Base-by-base conservation (phyloP, 768 basidiomycete genomes). In the Strobilomyces confusus region DNA sequence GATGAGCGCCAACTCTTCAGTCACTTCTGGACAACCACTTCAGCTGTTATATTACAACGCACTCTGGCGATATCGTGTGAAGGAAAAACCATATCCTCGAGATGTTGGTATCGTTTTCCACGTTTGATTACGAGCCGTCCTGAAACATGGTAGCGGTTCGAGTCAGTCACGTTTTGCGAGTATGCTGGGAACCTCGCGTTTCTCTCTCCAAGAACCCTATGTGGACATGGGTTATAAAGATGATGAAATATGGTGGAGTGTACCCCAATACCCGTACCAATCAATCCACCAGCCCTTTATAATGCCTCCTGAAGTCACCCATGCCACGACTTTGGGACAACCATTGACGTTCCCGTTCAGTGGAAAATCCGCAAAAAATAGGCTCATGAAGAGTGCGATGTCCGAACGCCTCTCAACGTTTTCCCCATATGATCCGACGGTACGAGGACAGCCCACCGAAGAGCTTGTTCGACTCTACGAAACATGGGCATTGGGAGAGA, bases 391-490 rank as follows among this genome's bases (percentile, higher is more conserved):
- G 55, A 69, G 69, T 48, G 69, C 69, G 1, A 72, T 70, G 69
- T 72, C 69, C 6, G 69, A 70, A 43, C 67, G 70, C 13, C 63
- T 70, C 38, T 69, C 69, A 4, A 70, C 70, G 1, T 70, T 72
- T 43, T 72, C 70, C 1, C 40, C 64, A 15, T 56, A 54, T 26
- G 65, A 72, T 42, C 67, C 69, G 4, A 51, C 29, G 45, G 58
- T 67, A 1, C 69, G 69, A 8, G 69, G 69, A 17, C 60, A 55
- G 22, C 69, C 69, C 20, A 70, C 70, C 1, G 70, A 72, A 23
- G 70, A 70, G 49, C 67, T 70, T 11, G 36, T 67, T 40, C 65
- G 69, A 22, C 67, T 70, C 2, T 70, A 70, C 44, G 70, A 70
- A 38, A 72, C 69, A 1, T 70, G 69, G 69, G 69, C 63, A 22